phyloP scores from a whole-genome alignment of 2,329 filamentous ascomycete species.

The Plectosphaerella plurivora region DNA sequence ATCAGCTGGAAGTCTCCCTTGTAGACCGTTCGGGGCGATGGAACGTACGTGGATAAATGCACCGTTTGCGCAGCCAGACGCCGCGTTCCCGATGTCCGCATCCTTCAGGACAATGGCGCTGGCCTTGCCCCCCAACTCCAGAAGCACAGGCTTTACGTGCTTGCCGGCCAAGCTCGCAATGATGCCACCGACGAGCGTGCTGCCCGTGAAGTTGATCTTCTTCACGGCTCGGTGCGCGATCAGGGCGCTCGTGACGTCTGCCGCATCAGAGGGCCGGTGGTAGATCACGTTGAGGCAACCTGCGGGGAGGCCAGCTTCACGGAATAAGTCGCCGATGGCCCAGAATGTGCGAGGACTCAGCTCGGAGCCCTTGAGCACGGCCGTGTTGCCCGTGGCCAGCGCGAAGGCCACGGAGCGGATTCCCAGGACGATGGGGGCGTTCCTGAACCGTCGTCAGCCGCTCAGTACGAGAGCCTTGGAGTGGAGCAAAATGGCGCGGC shows the following conservation, averaged over 20 bases:
- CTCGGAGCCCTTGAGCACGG: constrained; percentile 23
- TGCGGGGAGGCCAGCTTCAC: constrained; percentile 30
- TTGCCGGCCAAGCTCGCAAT: constrained; percentile 29
- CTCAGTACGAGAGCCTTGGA: too few species aligned
- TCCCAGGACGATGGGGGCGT: constrained; percentile 16
- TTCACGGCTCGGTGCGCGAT: constrained; percentile 25
- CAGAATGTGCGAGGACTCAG: constrained; percentile 20
- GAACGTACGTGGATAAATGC: constrained; percentile 21
- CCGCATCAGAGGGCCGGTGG: constrained; percentile 22
- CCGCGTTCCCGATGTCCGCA: constrained; percentile 25
- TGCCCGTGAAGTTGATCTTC: constrained; percentile 37
- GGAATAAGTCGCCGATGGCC: constrained; percentile 24
- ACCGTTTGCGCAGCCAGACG: constrained; percentile 15
- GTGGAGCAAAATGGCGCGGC: background rate
- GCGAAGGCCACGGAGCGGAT: constrained; percentile 14
- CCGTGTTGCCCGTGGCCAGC: constrained; percentile 17
- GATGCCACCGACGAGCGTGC: constrained; percentile 27
- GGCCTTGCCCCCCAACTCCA: constrained; percentile 45
- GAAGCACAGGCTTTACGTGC: constrained; percentile 41
- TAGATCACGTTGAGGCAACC: constrained; percentile 31
- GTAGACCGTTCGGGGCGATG: too few species aligned
- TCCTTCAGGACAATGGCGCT: constrained; percentile 32
- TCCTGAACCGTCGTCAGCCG: constrained; percentile 9
- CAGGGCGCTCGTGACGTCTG: constrained; percentile 23
- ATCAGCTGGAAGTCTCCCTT: background rate